Base-by-base conservation (phyloP, 805 yeast genomes). In the Monosporozyma servazzii region DNA sequence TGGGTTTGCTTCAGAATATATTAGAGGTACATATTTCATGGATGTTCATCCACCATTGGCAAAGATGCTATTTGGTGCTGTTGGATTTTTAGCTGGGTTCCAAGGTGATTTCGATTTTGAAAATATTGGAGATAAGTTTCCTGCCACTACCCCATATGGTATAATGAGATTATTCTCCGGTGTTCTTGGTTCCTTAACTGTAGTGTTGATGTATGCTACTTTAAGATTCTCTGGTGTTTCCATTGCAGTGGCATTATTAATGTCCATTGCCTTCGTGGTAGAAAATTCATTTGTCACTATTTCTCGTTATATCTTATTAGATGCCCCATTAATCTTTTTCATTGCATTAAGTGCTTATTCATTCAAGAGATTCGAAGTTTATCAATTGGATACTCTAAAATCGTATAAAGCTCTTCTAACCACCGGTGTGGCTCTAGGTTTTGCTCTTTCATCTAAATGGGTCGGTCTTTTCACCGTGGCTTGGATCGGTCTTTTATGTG, bases 1-100 rank as follows among this genome's bases (percentile, higher is more conserved):
- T 51, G 95, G 95, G n/a, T 93, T 91, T 71, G 96, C 96, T 31
- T 77, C 84, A 53, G 82, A 86, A 68, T 93, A 89, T 71, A 75
- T 82, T 50, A 67, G 71, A 49, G 86, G 88, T 18, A 67, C 68
- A 17, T 84, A 74, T 62, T 85, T 84, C 67, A 75, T 84, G 78
- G 90, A 83, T 65, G 84, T 80, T 44, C 86, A 85, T 63, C 95
- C 95, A 8, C 95, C 95, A 4, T 73, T 86, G 58, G 85, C 86
- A 39, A 81, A 84, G 62, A 77, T 86, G 82, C 66, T 86, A 47
- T 85, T 76, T 68, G 93, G 90, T 2, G 85, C 83, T 47, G 77
- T 85, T 50, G 88, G 79, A 1, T 67, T 76, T 31, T 54, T 83
- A 11, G 87, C 81, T 53, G 91, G 91, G 0, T 86, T 81, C 68